Percentiles rank a stretch among this genome's conserved stretches.
These are phyloP conservation scores for Leptoxyphium fumago DNA, from an alignment of 2,329 filamentous ascomycete genomes.

Conservation along the genomic window DNA sequence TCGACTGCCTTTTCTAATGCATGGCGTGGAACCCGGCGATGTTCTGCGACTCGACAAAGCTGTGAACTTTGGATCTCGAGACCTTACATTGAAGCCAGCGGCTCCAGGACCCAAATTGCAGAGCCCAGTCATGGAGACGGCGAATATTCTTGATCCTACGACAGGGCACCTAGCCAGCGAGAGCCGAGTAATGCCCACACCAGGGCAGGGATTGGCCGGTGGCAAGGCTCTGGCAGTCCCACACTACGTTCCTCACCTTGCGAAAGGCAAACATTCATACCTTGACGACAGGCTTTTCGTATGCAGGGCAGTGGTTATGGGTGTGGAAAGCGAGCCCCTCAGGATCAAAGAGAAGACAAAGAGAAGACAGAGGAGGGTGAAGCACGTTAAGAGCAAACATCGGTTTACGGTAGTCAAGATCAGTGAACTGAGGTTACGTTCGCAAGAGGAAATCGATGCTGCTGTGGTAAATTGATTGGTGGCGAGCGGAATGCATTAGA, in stretches of 20 bases:
- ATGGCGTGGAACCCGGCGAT: constrained; percentile 52
- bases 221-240: constrained; percentile 12
- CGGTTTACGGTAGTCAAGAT: constrained; percentile 75
- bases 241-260: constrained; percentile 25
- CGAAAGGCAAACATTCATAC: constrained; percentile 33
- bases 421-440: constrained; percentile 60
- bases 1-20: constrained; percentile 36
- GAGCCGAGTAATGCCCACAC: constrained; percentile 12
- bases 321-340: constrained; percentile 58
- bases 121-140: constrained; percentile 12
- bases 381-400: constrained; percentile 77
- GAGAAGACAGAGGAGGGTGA: constrained; percentile 50
- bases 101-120: constrained; percentile 32
- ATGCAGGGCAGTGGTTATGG: constrained; percentile 72
- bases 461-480: constrained; percentile 17
- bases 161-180: constrained; percentile 11
- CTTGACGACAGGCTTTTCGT: constrained; percentile 73
- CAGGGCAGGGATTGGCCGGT: constrained; percentile 17
- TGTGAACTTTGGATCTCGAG: constrained; percentile 65
- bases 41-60: constrained; percentile 78
- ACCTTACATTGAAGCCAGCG: constrained; percentile 72
- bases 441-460: constrained; percentile 38
- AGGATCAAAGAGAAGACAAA: constrained; percentile 44
- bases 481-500: too few species aligned
- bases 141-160: constrained; percentile 12